Evolutionary conservation across 2,329 filamentous ascomycete genomes (phyloP), one percentile per base, ranked within the genome.

Genomic region (Calycina herbarum): DNA sequence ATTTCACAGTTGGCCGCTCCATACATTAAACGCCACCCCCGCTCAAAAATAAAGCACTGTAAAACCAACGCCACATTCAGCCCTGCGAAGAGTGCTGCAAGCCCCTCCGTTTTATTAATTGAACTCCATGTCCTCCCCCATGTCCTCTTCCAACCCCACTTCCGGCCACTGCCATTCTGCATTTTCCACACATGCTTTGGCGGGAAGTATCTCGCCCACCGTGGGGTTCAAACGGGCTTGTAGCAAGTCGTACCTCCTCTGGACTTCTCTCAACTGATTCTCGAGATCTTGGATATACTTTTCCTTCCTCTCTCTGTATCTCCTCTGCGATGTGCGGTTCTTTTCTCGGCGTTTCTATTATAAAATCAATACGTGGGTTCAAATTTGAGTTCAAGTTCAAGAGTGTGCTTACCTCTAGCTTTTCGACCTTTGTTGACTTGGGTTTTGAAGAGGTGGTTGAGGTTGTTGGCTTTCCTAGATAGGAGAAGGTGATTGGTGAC

Each of bases 251-350:
- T 61, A 33, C 20, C 60, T 54, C 45, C 40, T 51, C 40, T 65
- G 63, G 3, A 67, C 35, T 6, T 61, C 59, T 35, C 59, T 38
- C 27, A 61, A 65, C 31, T 67, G 66, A 10, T 61, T 56, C 29
- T 67, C 66, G 24, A 67, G 60, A 29, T 67, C 63, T 35, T 65
- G 63, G 31, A 65, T 67, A 42, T 67, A 67, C 54, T 65, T 63
- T 45, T 67, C 66, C 29, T 67, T 67, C 38, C 66, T 54, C 45
- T 64, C 66, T 8, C 66, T 57, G 48, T 65, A 67, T 15, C 58
- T 54, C n/a, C 66, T 56, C 54, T 67, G 66, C 27, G 66, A 67
- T 35, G 63, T 64, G n/a, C 66, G 63, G 57, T 67, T 67, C 54
- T 67, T 65, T 54, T 67, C 66, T 27, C 66, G 63, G 15, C 66